Base-by-base conservation (phyloP, 805 yeast genomes). In the Wickerhamomyces bisporus region DNA sequence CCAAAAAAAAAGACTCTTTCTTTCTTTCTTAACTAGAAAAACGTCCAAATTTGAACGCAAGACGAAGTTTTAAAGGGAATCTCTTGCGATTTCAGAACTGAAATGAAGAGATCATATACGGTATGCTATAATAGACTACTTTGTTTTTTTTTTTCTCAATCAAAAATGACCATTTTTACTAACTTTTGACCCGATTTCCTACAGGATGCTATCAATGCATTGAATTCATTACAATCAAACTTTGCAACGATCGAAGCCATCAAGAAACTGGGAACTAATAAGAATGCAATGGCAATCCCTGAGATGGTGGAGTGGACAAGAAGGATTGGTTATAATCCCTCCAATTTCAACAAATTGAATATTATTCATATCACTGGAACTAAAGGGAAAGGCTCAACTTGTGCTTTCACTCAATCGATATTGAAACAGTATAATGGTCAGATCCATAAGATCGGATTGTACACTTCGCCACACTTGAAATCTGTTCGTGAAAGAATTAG, bases 341-440 rank as follows among this genome's bases (percentile, higher is more conserved):
- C 64, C 3, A 95, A 85, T 45, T 78, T 86, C 55, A 77, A 89
- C 62, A 70, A 62, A 43, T 60, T 93, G 50, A 89, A 89, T 50
- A 71, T 88, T 3, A 73, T 93, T 30, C 99, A 93, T 55, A 82
- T 94, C 26, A 89, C 99, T 0, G 99, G 99, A 16, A 93, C 99
- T 1, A 93, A 93, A 59, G 99, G 99, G 12, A 93, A 93, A 64
- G 99, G 99, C 1, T 88, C 97, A 1, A 91, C 98, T 0, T 91
- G 97, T 61, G 96, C 98, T 0, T 93, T 93, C 56, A 77, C 88
- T 3, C 85, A 86, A 52, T 78, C 93, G 3, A 86, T 94, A 28
- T 61, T 94, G 43, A 54, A 62, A 7, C 86, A 86, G 55, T 86
- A 86, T 52, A 39, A 24, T 26, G 46, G 51, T 12, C 49, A 57